phyloP scores from a whole-genome alignment of 352 stramenopile species.

The Globisporangium cystogenes region DNA sequence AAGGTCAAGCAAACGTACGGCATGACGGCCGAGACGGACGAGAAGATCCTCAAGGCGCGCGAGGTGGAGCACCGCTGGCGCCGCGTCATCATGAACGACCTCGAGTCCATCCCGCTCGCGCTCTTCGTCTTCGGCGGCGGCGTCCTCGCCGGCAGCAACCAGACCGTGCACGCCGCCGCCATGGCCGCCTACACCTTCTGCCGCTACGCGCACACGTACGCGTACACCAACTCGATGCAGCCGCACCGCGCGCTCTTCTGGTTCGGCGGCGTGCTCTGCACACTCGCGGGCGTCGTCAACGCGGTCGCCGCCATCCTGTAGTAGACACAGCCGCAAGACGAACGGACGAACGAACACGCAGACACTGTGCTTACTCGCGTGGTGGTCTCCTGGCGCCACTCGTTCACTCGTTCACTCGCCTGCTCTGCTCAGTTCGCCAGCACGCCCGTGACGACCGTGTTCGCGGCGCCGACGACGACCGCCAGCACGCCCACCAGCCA shows the following conservation, averaged over 20 bases:
- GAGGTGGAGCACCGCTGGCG: conserved; percentile 37
- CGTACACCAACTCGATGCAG: conserved; percentile 28
- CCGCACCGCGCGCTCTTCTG: conserved; percentile 27
- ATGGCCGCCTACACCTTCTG: conserved; percentile 28
- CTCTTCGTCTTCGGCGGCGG: conserved; percentile 43
- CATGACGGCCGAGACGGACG: conserved; percentile 18
- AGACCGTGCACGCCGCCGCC: conserved; percentile 25
- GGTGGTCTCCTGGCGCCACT: too few species aligned
- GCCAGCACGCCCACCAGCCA: conserved; percentile 15
- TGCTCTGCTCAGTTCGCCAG: conserved; percentile 16
- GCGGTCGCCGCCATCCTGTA: conserved; percentile 19
- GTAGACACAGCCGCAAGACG: too few species aligned
- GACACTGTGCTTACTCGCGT: too few species aligned
- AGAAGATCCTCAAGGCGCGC: conserved; percentile 26
- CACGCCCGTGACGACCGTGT: neutral
- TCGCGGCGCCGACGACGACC: too few species aligned
- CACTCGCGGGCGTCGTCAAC: conserved; percentile 22
- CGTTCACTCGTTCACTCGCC: too few species aligned
- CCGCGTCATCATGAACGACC: conserved; percentile 52
- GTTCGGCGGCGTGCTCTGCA: conserved; percentile 13
- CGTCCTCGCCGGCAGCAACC: conserved; percentile 30
- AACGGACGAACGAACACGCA: too few species aligned
- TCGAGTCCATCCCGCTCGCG: conserved; percentile 52
- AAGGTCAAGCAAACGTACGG: conserved; percentile 40
- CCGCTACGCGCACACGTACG: conserved; percentile 34